Percentiles rank a stretch among this genome's conserved stretches.
Conservation (phyloP, 352 stramenopile genomes). For the Thraustotheca clavata region DNA sequence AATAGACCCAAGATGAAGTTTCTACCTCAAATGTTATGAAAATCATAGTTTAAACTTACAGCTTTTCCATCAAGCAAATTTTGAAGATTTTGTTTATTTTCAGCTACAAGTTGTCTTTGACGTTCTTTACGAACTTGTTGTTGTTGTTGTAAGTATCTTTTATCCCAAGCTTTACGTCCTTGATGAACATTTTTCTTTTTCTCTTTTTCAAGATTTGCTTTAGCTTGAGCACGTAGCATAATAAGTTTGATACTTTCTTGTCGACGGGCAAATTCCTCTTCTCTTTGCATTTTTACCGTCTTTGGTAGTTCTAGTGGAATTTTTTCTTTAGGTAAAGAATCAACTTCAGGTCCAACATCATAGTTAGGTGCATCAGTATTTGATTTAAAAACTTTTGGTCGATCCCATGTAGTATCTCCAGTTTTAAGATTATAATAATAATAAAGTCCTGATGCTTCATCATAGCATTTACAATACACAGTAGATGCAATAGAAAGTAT, state of each 20-base stretch:
- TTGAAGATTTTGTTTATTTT: slow-evolving; percentile 33
- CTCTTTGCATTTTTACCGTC: neutral
- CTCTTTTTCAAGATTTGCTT: neutral
- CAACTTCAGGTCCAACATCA: neutral
- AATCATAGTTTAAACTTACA: slow-evolving; percentile 18
- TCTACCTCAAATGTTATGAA: slow-evolving; percentile 25
- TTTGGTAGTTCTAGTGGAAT: neutral
- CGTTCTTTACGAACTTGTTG: slow-evolving; percentile 24
- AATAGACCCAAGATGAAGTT: slow-evolving; percentile 59
- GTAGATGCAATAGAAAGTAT: slow-evolving; percentile 24
- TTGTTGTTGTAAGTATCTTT: neutral
- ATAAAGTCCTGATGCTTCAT: slow-evolving; percentile 29
- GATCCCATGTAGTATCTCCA: slow-evolving; percentile 36
- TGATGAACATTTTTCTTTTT: slow-evolving; percentile 11
- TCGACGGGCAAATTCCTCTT: neutral
- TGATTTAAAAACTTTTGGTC: slow-evolving; percentile 31
- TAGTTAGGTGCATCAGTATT: slow-evolving; percentile 21
- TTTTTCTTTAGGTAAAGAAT: neutral
- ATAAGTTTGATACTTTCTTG: neutral
- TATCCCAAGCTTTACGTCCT: slow-evolving; percentile 15
- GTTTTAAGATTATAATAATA: slow-evolving; percentile 48
- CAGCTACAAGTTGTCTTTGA: slow-evolving; percentile 28
- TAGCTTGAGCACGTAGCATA: slow-evolving; percentile 1
- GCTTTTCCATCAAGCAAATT: slow-evolving; percentile 33
- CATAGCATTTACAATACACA: slow-evolving; percentile 42